Evolutionary conservation across 805 yeast genomes (phyloP), one percentile per base, ranked within the genome.

Genomic region (Candida lessepsii): DNA sequence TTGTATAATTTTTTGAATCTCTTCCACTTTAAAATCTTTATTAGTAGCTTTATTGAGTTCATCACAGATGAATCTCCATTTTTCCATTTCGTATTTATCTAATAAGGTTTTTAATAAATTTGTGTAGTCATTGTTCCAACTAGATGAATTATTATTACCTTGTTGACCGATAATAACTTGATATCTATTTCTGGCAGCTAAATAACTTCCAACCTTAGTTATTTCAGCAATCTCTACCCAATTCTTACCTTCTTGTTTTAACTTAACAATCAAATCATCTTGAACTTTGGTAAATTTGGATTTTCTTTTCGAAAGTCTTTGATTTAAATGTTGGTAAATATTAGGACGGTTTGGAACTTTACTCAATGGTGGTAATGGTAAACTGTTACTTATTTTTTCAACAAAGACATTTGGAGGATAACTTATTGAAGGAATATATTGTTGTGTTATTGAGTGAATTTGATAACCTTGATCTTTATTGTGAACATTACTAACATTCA

Each of bases 121-220:
- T 6, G 76, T 71, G 57, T 83, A 88, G 11, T 75, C 77, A 1
- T 65, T 50, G 8, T 75, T 77, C 83, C 88, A 83, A 21, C 76
- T 73, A 17, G 78, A 73, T 1, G 80, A 71, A 9, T 84, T 85
- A 24, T 85, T 83, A 45, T 66, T 66, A 3, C 91, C 91, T 52
- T 84, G 91, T 55, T 84, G 91, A 4, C 93, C 93, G 48, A 85
- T 83, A 35, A 84, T 70, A 3, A 84, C 91, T 58, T 84, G 91
- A 51, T 85, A 85, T 43, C 91, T 63, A 54, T 84, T 84, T 42
- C 91, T 63, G 0, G 90, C 91, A 0, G 91, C 87, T 28, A 84
- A 61, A 44, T 77, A 80, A 29, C 81, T 75, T 7, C 81, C 85
- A 20, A 83, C 83, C 3, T 75, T 71, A 2, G 86, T 75, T 3